Conservation (phyloP, 2,329 filamentous ascomycete genomes). For the Colletotrichum tropicale region DNA sequence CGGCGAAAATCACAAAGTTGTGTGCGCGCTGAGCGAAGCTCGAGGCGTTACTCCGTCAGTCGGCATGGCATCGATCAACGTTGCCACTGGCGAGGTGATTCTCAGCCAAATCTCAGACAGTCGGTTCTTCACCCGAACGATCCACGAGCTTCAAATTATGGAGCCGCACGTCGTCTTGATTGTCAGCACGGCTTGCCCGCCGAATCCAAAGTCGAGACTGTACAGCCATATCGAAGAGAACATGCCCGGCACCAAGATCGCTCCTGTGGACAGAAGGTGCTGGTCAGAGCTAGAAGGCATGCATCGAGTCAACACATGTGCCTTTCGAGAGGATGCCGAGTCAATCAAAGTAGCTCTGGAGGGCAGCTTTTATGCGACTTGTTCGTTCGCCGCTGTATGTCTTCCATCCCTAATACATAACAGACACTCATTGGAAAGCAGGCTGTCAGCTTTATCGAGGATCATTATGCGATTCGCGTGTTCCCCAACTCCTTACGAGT, state of each 20-base stretch:
- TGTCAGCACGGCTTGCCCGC: constrained; percentile 68
- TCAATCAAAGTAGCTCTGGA: constrained; percentile 79
- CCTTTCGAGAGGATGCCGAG: constrained; percentile 80
- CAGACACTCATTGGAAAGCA: constrained; percentile 38
- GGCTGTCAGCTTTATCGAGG: constrained; percentile 82
- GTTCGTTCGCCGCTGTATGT: constrained; percentile 83
- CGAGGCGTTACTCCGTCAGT: constrained; percentile 86
- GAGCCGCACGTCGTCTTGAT: constrained; percentile 82
- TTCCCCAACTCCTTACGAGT: constrained; percentile 82
- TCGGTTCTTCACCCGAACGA: constrained; percentile 86
- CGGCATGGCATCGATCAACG: constrained; percentile 85
- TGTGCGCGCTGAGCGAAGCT: constrained; percentile 90
- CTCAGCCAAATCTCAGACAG: constrained; percentile 93
- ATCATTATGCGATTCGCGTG: constrained; percentile 71
- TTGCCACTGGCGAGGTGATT: constrained; percentile 82
- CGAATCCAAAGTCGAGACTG: constrained; percentile 74
- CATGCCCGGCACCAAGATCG: constrained; percentile 65
- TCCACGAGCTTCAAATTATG: constrained; percentile 85
- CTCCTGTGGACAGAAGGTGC: constrained; percentile 74
- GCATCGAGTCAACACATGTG: constrained; percentile 79
- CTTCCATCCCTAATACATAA: background rate
- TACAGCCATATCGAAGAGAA: constrained; percentile 77
- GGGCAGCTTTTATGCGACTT: constrained; percentile 86
- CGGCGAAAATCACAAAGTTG: constrained; percentile 68
- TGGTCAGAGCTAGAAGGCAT: constrained; percentile 83